These are phyloP conservation scores for Sinapis alba DNA, from an alignment of 441 rosid species.

Conservation along the genomic window DNA sequence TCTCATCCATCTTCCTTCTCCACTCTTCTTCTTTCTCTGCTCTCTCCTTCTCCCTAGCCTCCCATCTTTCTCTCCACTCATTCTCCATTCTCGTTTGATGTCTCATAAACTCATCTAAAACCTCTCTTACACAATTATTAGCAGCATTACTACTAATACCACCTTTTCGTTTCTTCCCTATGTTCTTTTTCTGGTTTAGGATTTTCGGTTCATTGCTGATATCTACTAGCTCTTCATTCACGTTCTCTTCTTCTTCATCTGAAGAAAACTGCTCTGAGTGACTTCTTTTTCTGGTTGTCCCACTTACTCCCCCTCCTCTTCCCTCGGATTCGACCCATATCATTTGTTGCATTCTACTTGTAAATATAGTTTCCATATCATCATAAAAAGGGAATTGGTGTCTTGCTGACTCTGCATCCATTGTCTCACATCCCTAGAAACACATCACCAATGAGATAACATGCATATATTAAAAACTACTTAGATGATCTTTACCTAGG, in stretches of 20 bases:
- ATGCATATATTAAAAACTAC: not conserved
- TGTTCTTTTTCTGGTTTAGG: conserved; percentile 44
- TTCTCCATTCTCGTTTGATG: conserved; percentile 75
- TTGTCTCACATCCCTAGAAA: conserved; percentile 77
- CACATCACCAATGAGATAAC: conserved; percentile 13
- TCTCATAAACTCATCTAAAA: conserved; percentile 77
- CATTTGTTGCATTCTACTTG: conserved; percentile 68
- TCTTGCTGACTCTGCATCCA: conserved; percentile 73
- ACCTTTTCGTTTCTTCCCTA: conserved; percentile 47
- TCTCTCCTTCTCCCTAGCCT: conserved; percentile 79
- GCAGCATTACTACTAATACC: conserved; percentile 6
- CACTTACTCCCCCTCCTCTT: conserved; percentile 37
- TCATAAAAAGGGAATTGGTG: conserved; percentile 85
- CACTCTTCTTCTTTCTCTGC: conserved; percentile 84
- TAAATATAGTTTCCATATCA: conserved; percentile 73
- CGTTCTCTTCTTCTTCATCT: conserved; percentile 79
- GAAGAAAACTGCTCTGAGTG: conserved; percentile 54
- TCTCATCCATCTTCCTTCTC: conserved; percentile 80
- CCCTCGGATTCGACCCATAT: conserved; percentile 76
- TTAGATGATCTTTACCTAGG: not conserved
- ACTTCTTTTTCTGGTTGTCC: conserved; percentile 51
- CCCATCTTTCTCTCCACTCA: conserved; percentile 81
- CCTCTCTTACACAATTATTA: conserved; percentile 51
- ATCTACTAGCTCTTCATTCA: conserved; percentile 52
- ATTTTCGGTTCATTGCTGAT: conserved; percentile 26